A percentile compares a stretch with the other conserved stretches of the same genome.
phyloP scores from a whole-genome alignment of 108 stramenopile species.

The Discostella stelligeroides region DNA sequence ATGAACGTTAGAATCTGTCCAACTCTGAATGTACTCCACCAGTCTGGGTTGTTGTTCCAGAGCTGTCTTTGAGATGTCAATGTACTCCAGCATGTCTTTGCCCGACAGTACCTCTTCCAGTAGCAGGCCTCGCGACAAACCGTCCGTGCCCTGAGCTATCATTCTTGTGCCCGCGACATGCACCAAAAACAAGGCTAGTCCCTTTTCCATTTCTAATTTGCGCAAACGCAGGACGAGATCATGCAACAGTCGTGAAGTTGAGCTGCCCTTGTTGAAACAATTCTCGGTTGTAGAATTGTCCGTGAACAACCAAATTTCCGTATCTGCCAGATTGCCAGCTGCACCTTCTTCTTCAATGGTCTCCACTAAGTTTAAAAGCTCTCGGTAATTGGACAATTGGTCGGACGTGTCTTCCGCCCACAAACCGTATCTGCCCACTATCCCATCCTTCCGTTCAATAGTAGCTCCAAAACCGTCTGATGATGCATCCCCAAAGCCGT shows the following conservation, averaged over 20 bases:
- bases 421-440: neutral
- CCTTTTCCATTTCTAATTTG: conserved; percentile 11
- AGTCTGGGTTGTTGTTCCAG: conserved; percentile 7
- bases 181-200: conserved; percentile 14
- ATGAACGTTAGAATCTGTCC: neutral
- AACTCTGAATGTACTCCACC: conserved; percentile 17
- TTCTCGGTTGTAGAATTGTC: conserved; percentile 31
- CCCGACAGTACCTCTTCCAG: conserved; percentile 32
- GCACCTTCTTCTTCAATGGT: conserved; percentile 29
- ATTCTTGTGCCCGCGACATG: conserved; percentile 29
- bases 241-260: conserved; percentile 6
- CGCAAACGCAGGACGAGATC: conserved; percentile 10
- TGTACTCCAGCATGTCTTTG: conserved; percentile 22
- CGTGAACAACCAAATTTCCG: conserved; percentile 31
- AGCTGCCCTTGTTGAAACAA: conserved; percentile 27
- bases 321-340: conserved; percentile 6
- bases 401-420: conserved; percentile 23
- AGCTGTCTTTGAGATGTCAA: conserved; percentile 17
- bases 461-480: conserved; percentile 43
- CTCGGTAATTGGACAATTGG: conserved; percentile 31
- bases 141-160: too few species aligned
- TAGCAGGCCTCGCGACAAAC: conserved; percentile 23
- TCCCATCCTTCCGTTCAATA: neutral
- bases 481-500: conserved; percentile 61
- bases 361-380: conserved; percentile 43